A percentile compares a stretch with the other conserved stretches of the same genome.
phyloP scores from a whole-genome alignment of 805 yeast genomes.

The Wickerhamomyces subpelliculosus region DNA sequence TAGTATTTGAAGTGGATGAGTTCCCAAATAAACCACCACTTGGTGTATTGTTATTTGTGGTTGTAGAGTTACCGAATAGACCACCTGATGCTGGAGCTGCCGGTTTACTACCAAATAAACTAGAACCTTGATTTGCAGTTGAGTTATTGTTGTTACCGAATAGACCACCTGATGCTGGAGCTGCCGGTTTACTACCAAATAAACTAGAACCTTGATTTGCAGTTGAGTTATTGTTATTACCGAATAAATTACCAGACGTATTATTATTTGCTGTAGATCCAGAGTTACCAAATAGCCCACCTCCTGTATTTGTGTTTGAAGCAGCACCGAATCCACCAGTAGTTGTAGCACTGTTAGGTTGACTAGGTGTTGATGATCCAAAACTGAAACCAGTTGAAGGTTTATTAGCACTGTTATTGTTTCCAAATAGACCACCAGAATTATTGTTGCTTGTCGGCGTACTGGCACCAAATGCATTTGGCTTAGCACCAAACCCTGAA shows the following conservation, averaged over 20 bases:
- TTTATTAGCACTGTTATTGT: no score
- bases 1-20: constrained; percentile 4
- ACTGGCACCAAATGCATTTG: constrained; percentile 3
- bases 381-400: constrained; percentile 26
- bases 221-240: constrained; percentile 8
- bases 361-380: constrained; percentile 23
- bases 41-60: no score
- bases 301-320: neutral
- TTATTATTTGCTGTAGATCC: neutral
- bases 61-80: constrained; percentile 2
- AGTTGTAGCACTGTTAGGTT: constrained; percentile 12
- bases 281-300: constrained; percentile 7
- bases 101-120: constrained; percentile 12
- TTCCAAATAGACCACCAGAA: constrained; percentile 18
- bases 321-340: constrained; percentile 12
- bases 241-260: constrained; percentile 16
- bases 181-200: constrained; percentile 9
- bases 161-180: neutral
- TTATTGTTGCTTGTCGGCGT: neutral
- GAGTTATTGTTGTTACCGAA: constrained; percentile 3
- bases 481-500: constrained; percentile 11
- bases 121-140: constrained; percentile 6
- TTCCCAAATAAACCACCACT: constrained; percentile 8
- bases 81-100: neutral
- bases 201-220: constrained; percentile 9